These are phyloP conservation scores for Lecanicillium sp. DNA, from an alignment of 2,329 filamentous ascomycete genomes.

Conservation along the genomic window DNA sequence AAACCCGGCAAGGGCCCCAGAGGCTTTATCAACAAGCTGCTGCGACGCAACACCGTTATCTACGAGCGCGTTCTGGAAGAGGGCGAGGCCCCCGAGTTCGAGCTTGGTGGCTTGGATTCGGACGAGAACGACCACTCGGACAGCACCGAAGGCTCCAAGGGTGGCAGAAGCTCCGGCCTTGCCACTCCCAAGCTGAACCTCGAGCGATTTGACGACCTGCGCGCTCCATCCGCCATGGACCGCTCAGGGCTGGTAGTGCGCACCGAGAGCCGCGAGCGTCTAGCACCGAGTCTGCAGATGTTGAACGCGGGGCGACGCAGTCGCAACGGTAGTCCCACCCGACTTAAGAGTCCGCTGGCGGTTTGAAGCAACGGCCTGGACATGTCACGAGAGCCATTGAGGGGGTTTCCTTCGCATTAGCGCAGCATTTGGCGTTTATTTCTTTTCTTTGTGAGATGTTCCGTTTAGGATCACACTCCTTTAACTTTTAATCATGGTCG, in stretches of 20 bases:
- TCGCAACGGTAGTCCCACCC: conserved; percentile 51
- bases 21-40: conserved; percentile 56
- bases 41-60: conserved; percentile 48
- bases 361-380: background rate
- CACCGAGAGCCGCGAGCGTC: conserved; percentile 78
- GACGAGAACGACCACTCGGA: conserved; percentile 61
- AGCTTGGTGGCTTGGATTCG: conserved; percentile 63
- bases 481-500: conserved; percentile 8
- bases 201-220: conserved; percentile 44
- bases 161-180: conserved; percentile 59
- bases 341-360: conserved; percentile 52
- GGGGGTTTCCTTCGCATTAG: background rate
- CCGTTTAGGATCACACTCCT: too few species aligned
- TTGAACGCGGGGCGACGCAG: conserved; percentile 52
- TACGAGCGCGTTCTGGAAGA: conserved; percentile 88
- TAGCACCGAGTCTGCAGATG: conserved; percentile 53
- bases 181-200: conserved; percentile 58
- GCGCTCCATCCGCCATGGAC: conserved; percentile 44
- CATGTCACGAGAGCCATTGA: background rate
- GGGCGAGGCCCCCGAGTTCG: conserved; percentile 68
- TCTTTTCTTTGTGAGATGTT: background rate
- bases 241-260: conserved; percentile 70
- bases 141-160: conserved; percentile 48
- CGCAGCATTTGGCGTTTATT: conserved; percentile 6
- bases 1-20: conserved; percentile 40